Base-by-base conservation (phyloP, 2,329 filamentous ascomycete species). In the Teratosphaeria destructans region DNA sequence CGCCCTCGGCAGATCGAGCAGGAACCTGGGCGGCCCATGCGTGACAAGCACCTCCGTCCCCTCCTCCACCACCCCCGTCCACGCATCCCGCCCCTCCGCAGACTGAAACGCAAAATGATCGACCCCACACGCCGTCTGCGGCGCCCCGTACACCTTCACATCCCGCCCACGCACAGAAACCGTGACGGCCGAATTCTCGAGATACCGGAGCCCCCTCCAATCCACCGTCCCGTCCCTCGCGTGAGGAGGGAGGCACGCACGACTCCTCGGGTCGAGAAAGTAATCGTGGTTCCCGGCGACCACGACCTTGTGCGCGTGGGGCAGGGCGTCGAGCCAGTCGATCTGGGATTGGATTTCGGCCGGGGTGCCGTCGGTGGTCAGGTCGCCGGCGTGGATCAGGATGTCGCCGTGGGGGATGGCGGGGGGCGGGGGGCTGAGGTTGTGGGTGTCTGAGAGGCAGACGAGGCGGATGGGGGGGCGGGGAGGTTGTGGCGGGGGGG, bases 361-460 rank as follows among this genome's bases (percentile, higher is more conserved):
- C 0, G 84, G 81, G 8, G 84, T 87, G 47, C 93, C 93, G 26
- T 78, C 77, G 66, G 90, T 85, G 58, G 86, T 87, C 68, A 96
- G 79, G 75, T 97, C 93, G 43, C 93, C 93, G 2, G 90, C 89
- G 71, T 96, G 93, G 66, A 97, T 88, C 55, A 97, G 82, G 26
- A 96, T 79, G 72, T 96, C 91, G 59, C 91, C 92, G 10, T 81
- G 74, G 0, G 91, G 90, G 0, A 95, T 66, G 19, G 73, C 66
- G 7, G 83, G 76, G 10, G 64, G 59, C 3, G 23, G 27, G 29
- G n/a, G 23, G 5, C 79, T 79, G 52, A 81, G 79, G 61, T 83
- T 84, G 75, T 96, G 93, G 0, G 93, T 96, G 75, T 96, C 93
- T 10, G 90, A 93, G 64, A 96, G 84, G 75, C 90, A 95, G 63